Base-by-base conservation (phyloP, 331 rosid genomes). In the Quercus phellos region DNA sequence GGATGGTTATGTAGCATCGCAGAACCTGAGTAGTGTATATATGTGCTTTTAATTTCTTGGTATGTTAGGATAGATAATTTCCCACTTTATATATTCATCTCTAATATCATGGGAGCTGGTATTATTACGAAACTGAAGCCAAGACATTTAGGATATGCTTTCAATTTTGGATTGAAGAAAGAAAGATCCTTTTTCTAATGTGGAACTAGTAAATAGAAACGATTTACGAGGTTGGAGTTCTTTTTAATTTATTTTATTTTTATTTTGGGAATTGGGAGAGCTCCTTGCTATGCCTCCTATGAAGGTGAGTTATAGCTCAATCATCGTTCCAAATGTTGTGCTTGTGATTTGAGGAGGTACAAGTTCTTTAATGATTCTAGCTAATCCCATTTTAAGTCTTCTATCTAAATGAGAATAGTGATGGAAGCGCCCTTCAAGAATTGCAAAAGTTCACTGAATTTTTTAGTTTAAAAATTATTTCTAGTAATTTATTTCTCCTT, bases 1-100 rank as follows among this genome's bases (percentile, higher is more conserved):
- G 72, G 85, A 42, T 70, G 53, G 69, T 43, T 78, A 10, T 22
- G 10, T 72, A 77, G 51, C 77, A 50, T 38, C 72, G 53, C 55
- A 56, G 59, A 43, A 42, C 42, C 72, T 51, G 10, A 53, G 35
- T 24, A 55, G 21, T 50, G 26, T 46, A 42, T 46, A 56, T 34
- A 72, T 55, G 13, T 55, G n/a, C 30, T 35, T 72, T 79, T 51
- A 55, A 17, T 54, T 13, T 21, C 11, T 70, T 64, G n/a, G 55
- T 70, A 63, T 70, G 27, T 42, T 16, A 22, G 16, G 73, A 21
- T 68, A 68, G 34, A 2, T 18, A 30, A 17, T 14, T 34, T 13
- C 71, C 4, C 38, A 13, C 68, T 30, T 14, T 22, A 17, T 30
- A 64, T 6, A 30, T 30, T 29, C 46, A 17, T 64, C 70, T 16